These are phyloP conservation scores for Kewa caespitosa DNA, from an alignment of 179 eudicot species.

Conservation along the genomic window DNA sequence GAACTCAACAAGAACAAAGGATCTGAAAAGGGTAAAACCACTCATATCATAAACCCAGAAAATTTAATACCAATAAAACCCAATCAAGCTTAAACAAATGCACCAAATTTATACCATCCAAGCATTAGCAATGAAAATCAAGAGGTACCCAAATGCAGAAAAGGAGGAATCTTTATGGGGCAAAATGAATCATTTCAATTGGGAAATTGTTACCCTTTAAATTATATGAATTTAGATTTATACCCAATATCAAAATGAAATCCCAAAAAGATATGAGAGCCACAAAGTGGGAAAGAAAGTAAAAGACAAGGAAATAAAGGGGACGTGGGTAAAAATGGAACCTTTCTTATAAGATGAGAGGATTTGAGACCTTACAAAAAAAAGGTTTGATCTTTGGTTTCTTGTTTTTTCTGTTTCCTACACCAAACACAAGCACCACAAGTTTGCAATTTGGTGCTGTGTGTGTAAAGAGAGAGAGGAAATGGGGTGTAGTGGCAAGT, in stretches of 20 bases:
- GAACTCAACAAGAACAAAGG: slow-evolving; percentile 16
- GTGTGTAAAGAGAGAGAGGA: not conserved
- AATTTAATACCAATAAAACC: slow-evolving; percentile 4
- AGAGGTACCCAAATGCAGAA: slow-evolving; percentile 7
- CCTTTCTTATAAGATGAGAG: slow-evolving; percentile 23
- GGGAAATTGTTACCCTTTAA: too few relatives aligned
- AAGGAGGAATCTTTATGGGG: not conserved
- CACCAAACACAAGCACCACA: slow-evolving; percentile 15
- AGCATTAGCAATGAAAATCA: slow-evolving; percentile 10
- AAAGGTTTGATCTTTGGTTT: not conserved
- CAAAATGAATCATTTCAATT: slow-evolving; percentile 14
- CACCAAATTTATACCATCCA: slow-evolving; percentile 16
- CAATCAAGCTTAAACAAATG: not conserved
- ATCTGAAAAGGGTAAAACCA: slow-evolving; percentile 24
- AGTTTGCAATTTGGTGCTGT: slow-evolving; percentile 13
- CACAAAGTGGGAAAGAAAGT: slow-evolving; percentile 11
- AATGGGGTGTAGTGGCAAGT: not conserved
- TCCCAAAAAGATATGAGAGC: slow-evolving; percentile 15
- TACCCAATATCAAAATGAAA: not conserved
- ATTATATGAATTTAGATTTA: not conserved
- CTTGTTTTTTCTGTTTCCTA: not conserved
- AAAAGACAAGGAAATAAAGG: slow-evolving; percentile 4
- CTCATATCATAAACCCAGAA: not conserved
- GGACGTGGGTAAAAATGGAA: slow-evolving; percentile 29
- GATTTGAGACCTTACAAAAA: slow-evolving; percentile 17